Percentiles rank a stretch among this genome's conserved stretches.
Conservation (phyloP, 192 early-diverging fungal genomes). For the Coemansia sp. region DNA sequence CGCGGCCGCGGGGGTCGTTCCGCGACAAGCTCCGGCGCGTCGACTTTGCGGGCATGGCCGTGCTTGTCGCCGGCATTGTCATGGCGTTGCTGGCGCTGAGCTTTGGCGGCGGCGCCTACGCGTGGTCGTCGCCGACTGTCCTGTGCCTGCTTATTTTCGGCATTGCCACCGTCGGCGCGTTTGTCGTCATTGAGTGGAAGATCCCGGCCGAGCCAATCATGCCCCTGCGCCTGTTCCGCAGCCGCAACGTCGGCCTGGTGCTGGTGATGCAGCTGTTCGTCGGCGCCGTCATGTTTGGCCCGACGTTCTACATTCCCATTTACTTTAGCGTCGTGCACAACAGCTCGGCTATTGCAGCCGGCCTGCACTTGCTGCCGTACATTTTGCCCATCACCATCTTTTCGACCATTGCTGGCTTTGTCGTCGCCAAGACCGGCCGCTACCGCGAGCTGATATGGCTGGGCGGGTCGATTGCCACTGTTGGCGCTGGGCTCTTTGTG, state of each 20-base stretch:
- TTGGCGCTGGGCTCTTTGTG: conserved; percentile 65
- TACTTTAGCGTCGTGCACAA: conserved; percentile 73
- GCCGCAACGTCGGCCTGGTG: conserved; percentile 42
- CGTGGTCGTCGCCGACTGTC: conserved; percentile 67
- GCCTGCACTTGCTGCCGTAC: conserved; percentile 76
- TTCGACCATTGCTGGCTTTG: conserved; percentile 65
- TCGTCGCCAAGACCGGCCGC: conserved; percentile 60
- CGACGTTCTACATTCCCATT: conserved; percentile 64
- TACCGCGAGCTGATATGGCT: conserved; percentile 67
- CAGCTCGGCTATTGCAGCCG: conserved; percentile 66
- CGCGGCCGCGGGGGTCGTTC: conserved; percentile 34
- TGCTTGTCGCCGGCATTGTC: conserved; percentile 62
- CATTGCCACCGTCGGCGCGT: conserved; percentile 52
- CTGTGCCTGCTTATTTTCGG: conserved; percentile 61
- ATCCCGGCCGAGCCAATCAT: conserved; percentile 67
- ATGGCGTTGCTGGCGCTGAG: conserved; percentile 71
- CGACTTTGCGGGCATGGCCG: conserved; percentile 64
- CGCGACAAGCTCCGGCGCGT: conserved; percentile 60
- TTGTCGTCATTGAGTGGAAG: conserved; percentile 58
- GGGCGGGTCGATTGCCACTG: conserved; percentile 60
- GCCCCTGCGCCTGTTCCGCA: conserved; percentile 60
- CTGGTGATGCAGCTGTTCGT: conserved; percentile 29
- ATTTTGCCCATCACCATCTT: conserved; percentile 68
- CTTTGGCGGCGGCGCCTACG: conserved; percentile 72
- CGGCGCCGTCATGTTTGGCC: conserved; percentile 57